Percentiles rank a stretch among this genome's conserved stretches.
Conservation (phyloP, 2,329 filamentous ascomycete species). For the Ophiostoma sp. region DNA sequence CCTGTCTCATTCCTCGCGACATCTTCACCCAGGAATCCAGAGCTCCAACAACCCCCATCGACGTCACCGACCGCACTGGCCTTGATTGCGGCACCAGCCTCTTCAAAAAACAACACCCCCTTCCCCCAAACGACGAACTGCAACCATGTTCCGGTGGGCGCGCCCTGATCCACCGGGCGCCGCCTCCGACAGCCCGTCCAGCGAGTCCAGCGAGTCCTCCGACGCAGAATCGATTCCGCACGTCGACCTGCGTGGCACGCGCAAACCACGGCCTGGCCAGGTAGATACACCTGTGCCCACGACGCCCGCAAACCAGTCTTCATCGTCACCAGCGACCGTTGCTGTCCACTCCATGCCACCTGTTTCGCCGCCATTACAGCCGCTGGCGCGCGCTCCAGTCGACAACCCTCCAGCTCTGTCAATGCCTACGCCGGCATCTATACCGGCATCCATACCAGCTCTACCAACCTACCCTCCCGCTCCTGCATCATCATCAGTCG, state of each 20-base stretch:
- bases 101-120: neutral
- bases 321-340: neutral
- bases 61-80: neutral
- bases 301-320: constrained; percentile 1
- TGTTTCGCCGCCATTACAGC: neutral
- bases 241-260: constrained; percentile 12
- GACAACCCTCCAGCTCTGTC: neutral
- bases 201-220: constrained; percentile 1
- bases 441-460: neutral
- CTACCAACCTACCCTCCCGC: neutral
- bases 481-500: neutral
- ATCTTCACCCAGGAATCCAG: neutral
- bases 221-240: constrained; percentile 11
- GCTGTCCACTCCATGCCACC: constrained; percentile 15
- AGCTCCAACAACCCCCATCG: neutral
- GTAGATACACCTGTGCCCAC: neutral
- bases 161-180: constrained; percentile 4
- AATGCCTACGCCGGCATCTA: neutral
- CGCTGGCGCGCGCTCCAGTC: neutral
- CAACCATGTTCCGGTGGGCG: constrained; percentile 4
- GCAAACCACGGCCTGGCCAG: constrained; percentile 8
- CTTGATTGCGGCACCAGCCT: neutral
- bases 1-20: constrained; percentile 7
- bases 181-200: constrained; percentile 15
- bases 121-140: neutral